Evolutionary conservation across 2,329 filamentous ascomycete species (phyloP).

Genomic region (Pseudopyrenochaeta lycopersici): DNA sequence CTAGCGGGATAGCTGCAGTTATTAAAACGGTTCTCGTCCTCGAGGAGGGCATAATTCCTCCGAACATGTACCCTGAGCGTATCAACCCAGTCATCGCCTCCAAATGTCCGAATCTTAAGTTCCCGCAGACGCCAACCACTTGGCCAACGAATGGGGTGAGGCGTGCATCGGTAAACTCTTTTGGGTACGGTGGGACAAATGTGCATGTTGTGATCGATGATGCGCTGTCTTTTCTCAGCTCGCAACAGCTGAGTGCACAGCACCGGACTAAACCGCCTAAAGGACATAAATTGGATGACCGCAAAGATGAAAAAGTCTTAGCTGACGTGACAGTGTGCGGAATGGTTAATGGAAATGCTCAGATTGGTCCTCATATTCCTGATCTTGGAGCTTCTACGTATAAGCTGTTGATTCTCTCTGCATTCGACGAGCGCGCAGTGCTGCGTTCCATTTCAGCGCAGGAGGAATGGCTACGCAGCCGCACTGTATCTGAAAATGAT

Average conservation of each 20-base stretch:
- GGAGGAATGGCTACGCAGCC: constrained; percentile 4
- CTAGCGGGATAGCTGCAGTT: constrained; percentile 26
- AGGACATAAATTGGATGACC: neutral
- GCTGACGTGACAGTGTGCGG: too few relatives aligned
- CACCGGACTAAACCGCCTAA: neutral
- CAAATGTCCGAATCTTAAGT: constrained; percentile 14
- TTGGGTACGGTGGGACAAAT: constrained; percentile 37
- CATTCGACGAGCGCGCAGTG: constrained; percentile 9
- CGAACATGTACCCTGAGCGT: constrained; percentile 16
- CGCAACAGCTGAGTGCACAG: neutral
- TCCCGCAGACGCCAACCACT: constrained; percentile 7
- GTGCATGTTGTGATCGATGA: constrained; percentile 29
- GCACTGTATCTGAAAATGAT: neutral
- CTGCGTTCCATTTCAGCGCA: constrained; percentile 1
- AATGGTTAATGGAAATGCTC: neutral
- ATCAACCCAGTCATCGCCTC: constrained; percentile 35
- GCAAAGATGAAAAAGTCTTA: too few relatives aligned
- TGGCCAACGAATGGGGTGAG: constrained; percentile 19
- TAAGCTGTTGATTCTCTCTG: constrained; percentile 1
- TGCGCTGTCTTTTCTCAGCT: neutral
- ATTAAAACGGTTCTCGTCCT: constrained; percentile 32
- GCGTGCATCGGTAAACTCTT: constrained; percentile 21
- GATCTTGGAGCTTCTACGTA: neutral
- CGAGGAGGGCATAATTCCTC: constrained; percentile 42
- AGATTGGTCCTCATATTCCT: neutral